Conservation (phyloP, 495 filamentous ascomycete genomes). For the Penicillium waksmanii region DNA sequence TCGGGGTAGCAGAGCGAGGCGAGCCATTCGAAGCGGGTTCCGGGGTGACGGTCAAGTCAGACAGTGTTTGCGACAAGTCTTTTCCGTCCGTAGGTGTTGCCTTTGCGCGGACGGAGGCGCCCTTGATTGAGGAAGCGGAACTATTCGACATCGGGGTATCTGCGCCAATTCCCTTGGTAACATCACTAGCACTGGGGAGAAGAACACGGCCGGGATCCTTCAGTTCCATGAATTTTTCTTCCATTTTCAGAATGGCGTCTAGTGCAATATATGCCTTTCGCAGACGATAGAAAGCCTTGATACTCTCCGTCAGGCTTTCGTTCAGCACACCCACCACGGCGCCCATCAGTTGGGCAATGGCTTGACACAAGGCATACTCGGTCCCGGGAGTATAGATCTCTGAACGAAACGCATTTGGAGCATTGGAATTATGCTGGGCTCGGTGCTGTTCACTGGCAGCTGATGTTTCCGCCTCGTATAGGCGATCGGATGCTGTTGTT, state of each 20-base stretch:
- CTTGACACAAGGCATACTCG: constrained; percentile 79
- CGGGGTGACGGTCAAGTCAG: constrained; percentile 33
- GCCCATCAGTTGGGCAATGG: constrained; percentile 84
- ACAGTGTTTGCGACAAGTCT: constrained; percentile 36
- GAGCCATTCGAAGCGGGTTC: constrained; percentile 19
- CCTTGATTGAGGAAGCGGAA: constrained; percentile 11
- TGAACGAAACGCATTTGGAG: constrained; percentile 54
- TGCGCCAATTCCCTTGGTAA: constrained; percentile 18
- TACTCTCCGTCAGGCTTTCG: constrained; percentile 88
- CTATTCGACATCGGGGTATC: constrained; percentile 23
- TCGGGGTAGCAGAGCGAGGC: constrained; percentile 24
- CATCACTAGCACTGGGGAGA: constrained; percentile 18
- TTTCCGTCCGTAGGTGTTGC: constrained; percentile 8
- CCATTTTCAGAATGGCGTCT: constrained; percentile 70
- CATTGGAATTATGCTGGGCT: constrained; percentile 57
- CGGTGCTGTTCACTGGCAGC: constrained; percentile 79
- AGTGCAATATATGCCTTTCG: constrained; percentile 87
- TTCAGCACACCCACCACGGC: constrained; percentile 89
- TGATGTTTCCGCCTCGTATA: constrained; percentile 77
- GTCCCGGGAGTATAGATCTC: constrained; percentile 78
- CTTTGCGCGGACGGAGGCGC: constrained; percentile 5
- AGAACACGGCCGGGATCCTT: constrained; percentile 25
- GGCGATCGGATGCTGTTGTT: constrained; percentile 63
- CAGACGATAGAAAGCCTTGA: constrained; percentile 91
- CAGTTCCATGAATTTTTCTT: constrained; percentile 58